Conservation (phyloP, 2,329 filamentous ascomycete genomes). For the Cladosporium sp. region DNA sequence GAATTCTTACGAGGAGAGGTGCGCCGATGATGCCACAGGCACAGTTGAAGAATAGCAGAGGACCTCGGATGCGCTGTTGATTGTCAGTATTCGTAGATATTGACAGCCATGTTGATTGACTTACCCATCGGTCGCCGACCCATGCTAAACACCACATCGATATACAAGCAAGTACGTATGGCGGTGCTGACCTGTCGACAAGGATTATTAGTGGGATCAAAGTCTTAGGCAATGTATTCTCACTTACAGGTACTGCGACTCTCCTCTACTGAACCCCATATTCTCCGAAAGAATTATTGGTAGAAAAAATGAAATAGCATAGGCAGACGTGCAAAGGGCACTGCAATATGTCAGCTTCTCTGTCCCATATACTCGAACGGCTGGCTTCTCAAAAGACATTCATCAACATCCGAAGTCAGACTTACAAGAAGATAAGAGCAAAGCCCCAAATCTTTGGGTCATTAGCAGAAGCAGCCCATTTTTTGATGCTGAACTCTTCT, state of each 20-base stretch:
- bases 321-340: constrained; percentile 43
- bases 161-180: no score
- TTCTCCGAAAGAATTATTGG: constrained; percentile 65
- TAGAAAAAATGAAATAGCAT: constrained; percentile 63
- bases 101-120: no score
- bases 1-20: constrained; percentile 15
- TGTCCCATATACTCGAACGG: no score
- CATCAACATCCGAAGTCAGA: no score
- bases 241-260: constrained; percentile 52
- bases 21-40: constrained; percentile 25
- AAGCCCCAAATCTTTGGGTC: constrained; percentile 54
- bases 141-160: constrained; percentile 23
- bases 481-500: constrained; percentile 25
- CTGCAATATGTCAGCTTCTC: constrained; percentile 16
- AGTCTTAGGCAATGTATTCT: constrained; percentile 45
- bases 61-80: constrained; percentile 18
- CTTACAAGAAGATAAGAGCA: constrained; percentile 43
- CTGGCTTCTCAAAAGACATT: no score
- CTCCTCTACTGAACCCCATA: constrained; percentile 56
- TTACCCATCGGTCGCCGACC: constrained; percentile 19
- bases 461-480: constrained; percentile 43
- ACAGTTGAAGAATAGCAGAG: constrained; percentile 21
- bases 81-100: no score
- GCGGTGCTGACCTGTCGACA: no score
- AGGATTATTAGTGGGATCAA: no score